Base-by-base conservation (phyloP, 768 basidiomycete species). In the Lactifluus hygrophoroides region DNA sequence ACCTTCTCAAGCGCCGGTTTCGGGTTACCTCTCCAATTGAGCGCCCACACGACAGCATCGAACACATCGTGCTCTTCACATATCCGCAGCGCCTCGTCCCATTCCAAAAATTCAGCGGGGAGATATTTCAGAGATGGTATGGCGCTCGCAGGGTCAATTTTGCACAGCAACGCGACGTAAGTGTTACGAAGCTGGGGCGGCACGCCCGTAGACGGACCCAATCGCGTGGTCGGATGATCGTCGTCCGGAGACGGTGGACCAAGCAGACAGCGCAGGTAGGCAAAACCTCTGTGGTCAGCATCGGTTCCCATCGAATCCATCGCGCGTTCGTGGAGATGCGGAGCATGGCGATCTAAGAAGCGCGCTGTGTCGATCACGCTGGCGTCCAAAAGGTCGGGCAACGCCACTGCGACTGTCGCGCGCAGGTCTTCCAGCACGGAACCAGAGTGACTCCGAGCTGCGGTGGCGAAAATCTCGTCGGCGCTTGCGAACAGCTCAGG, bases 21-120 rank as follows among this genome's bases (percentile, higher is more conserved):
- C 9, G 86, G 80, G 48, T 83, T 73, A 2, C 86, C 88, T 43
- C 75, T 76, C 66, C 78, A 77, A 64, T 92, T 78, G 46, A 84
- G 71, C 2, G 84, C 77, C 94, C 94, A 97, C 5, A 97, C 72
- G 23, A 88, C 84, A 9, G 89, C 90, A 49, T 90, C 84, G 62
- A 79, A 87, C 16, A 83, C 84, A 42, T 76, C 75, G 19, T 77
- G 75, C 2, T 76, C 69, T 70, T 94, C 88, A 69, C 91, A 94
- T 9, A 81, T 79, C 5, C 73, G 72, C 16, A 83, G 72, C 25
- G 85, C 73, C 21, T 78, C 73, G 2, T 71, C 61, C 72, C 83
- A 80, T 55, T 88, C 83, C 48, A 91, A 69, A 52, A 71, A 72
- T 16, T 77, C 77, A 5, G 67, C 57, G 0, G 84, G 81, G 54